Percentiles rank a stretch among this genome's conserved stretches.
These are phyloP conservation scores for Eimeria sp. DNA, from an alignment of 169 alveolate genomes.

Conservation along the genomic window DNA sequence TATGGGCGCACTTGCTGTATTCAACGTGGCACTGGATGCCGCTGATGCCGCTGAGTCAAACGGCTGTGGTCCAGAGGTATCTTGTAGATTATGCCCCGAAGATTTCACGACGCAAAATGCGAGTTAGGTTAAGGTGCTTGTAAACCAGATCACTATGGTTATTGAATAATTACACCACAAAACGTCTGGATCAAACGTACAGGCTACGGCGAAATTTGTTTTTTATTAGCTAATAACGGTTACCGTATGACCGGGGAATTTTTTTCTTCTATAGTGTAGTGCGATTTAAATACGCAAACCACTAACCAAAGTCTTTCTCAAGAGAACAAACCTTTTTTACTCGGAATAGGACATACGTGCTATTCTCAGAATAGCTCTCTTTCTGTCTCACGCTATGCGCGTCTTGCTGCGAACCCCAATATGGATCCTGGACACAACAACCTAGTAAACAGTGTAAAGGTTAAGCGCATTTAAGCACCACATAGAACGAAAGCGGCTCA, in stretches of 20 bases:
- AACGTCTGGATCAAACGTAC: not conserved
- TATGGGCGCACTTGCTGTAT: conserved; percentile 17
- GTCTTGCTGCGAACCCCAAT: not conserved
- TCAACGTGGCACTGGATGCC: not conserved
- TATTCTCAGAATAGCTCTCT: not conserved
- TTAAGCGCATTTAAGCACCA: not conserved
- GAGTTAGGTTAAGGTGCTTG: too few relatives aligned
- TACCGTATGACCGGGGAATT: not conserved
- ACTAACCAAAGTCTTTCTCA: not conserved
- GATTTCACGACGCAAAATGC: not conserved
- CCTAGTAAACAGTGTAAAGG: not conserved
- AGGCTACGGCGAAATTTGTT: not conserved
- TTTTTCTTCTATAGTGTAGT: not conserved
- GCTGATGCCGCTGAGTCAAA: too few relatives aligned
- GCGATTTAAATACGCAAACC: not conserved
- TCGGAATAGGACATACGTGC: not conserved
- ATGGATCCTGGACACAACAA: not conserved
- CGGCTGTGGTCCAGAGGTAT: too few relatives aligned
- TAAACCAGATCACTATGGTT: not conserved
- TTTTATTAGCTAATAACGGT: not conserved
- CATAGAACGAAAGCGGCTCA: not conserved
- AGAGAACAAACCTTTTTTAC: not conserved
- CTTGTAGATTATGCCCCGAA: not conserved
- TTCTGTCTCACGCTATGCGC: not conserved
- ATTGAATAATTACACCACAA: not conserved